Evolutionary conservation across 805 yeast species (phyloP).

Genomic region (Lipomyces lipofer): DNA sequence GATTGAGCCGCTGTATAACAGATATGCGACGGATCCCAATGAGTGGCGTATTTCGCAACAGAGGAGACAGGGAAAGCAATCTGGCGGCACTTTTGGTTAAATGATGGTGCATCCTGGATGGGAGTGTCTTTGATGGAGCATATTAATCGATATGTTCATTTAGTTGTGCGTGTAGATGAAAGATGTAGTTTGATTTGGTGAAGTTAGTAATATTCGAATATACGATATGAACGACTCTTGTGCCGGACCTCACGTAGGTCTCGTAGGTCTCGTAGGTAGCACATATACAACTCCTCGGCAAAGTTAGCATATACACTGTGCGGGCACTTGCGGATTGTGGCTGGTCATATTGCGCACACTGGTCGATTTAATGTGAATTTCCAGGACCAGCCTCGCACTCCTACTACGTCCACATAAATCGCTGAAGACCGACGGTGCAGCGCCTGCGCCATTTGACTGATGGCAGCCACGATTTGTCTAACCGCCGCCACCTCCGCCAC

Average conservation of each 20-base stretch:
- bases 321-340: no score
- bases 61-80: constrained; percentile 29
- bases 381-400: neutral
- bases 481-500: no score
- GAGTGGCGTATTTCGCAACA: constrained; percentile 72
- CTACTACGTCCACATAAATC: neutral
- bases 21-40: constrained; percentile 59
- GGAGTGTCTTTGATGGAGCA: neutral
- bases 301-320: no score
- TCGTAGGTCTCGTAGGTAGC: neutral
- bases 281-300: no score
- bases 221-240: neutral
- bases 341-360: no score
- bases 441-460: neutral
- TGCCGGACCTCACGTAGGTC: neutral
- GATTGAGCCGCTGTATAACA: constrained; percentile 71
- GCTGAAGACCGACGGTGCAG: no score
- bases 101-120: neutral
- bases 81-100: constrained; percentile 33
- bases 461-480: neutral
- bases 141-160: neutral
- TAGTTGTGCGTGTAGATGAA: neutral
- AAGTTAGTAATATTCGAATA: neutral
- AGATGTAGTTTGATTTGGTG: neutral
- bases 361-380: neutral